Percentiles rank a stretch among this genome's conserved stretches.
Conservation (phyloP, 257 asterid genomes). For the Anisodus acutangulus region DNA sequence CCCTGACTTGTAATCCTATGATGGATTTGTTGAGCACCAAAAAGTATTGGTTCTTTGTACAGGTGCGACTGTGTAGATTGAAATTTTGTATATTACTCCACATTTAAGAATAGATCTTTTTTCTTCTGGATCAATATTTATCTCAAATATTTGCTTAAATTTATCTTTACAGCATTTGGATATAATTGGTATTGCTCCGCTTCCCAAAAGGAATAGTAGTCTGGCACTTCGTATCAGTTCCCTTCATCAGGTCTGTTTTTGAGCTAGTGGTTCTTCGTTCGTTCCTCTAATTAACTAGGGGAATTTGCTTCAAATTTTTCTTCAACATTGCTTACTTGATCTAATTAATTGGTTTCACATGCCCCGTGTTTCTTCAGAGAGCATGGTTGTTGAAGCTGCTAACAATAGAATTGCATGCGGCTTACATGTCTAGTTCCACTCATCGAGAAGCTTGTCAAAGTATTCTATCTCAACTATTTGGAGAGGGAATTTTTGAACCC, state of each 20-base stretch:
- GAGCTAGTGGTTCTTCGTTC: slow-evolving; percentile 20
- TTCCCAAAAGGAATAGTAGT: slow-evolving; percentile 67
- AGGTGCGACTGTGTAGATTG: slow-evolving; percentile 49
- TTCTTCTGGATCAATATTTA: not conserved
- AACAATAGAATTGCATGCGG: slow-evolving; percentile 81
- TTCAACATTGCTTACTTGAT: slow-evolving; percentile 10
- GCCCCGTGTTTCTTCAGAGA: slow-evolving; percentile 58
- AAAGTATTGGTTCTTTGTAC: slow-evolving; percentile 82
- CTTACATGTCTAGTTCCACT: slow-evolving; percentile 62
- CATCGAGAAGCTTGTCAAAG: slow-evolving; percentile 82
- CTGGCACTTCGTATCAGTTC: slow-evolving; percentile 90
- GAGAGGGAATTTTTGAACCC: slow-evolving; percentile 49
- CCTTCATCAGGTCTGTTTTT: slow-evolving; percentile 82
- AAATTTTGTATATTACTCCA: not conserved
- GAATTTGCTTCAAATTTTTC: not conserved
- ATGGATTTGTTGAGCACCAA: slow-evolving; percentile 80
- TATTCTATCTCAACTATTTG: slow-evolving; percentile 78
- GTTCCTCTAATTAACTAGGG: not conserved
- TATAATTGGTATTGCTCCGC: slow-evolving; percentile 76
- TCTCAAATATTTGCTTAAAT: slow-evolving; percentile 9
- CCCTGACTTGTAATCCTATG: slow-evolving; percentile 76
- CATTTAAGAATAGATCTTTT: not conserved
- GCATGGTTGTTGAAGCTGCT: slow-evolving; percentile 97
- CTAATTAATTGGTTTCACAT: slow-evolving; percentile 17
- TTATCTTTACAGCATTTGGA: slow-evolving; percentile 65